Evolutionary conservation across 371 early-diverging fungal genomes (phyloP), one percentile per base, ranked within the genome.

Genomic region (Dichotomocladium elegans): DNA sequence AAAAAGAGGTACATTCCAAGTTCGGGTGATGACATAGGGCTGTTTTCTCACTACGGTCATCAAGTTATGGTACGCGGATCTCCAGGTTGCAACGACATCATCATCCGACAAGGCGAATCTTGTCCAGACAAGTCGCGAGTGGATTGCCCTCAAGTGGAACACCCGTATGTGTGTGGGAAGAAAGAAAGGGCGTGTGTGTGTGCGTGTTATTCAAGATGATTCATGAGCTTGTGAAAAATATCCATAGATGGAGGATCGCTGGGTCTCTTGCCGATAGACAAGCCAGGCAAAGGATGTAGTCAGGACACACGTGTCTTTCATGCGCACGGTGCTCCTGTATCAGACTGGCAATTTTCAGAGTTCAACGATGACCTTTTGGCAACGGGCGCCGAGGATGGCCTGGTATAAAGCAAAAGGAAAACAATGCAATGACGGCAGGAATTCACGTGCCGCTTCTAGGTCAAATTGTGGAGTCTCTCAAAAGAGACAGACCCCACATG

Each of bases 291-390:
- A 43, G 65, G 66, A 14, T 70, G 72, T 26, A 66, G 72, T 19
- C 44, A 34, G 11, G 63, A 70, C 37, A 60, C 72, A 0, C 53
- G 53, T n/a, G 47, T 56, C 6, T 68, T 83, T 17, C 68, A 66
- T 50, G 74, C 77, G 0, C 77, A 80, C 24, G 37, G 37, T 37
- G 66, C 80, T 1, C 49, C 70, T 12, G 55, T 86, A 12, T 60
- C 77, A 2, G 84, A 85, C 41, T 86, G 85, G 84, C 65, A 58
- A 41, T 77, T 82, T 24, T 79, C 80, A 19, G 61, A 64, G 4
- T 79, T 82, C 53, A 68, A 77, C 35, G 63, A 75, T 0, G 41
- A 63, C 41, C 30, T 76, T 11, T 53, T 82, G 9, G 71, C 72
- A 12, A 81, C 82, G 8, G 82, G 78, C 37, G 78, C 68, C 10